Evolutionary conservation across 768 basidiomycete species (phyloP), one percentile per base, ranked within the genome.

Genomic region (Leccinum boreale): DNA sequence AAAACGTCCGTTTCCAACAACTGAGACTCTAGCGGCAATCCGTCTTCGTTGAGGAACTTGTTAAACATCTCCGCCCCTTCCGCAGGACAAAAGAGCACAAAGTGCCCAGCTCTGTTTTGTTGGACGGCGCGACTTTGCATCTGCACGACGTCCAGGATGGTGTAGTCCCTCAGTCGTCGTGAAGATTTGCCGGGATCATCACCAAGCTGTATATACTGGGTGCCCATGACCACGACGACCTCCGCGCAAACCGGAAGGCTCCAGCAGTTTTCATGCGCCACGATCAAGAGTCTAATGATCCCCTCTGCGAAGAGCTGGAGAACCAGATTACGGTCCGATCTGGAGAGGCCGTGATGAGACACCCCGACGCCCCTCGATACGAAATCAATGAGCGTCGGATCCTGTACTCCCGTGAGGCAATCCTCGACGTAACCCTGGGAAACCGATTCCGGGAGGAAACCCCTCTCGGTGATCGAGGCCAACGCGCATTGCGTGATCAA

Each of bases 91-190:
- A 99, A 90, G 48, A 98, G 74, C 66, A 89, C 79, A 75, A 96
- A 94, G 56, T 80, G 79, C 0, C 92, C 89, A 0, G 75, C 62
- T 10, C 77, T 78, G 1, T 78, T 74, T 61, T 86, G 84, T 55
- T 81, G 81, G 12, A 93, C 81, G 4, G 94, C 94, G 31, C 85
- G 83, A 55, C 91, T 85, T 72, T 98, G 95, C 95, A 99, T 98
- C 57, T 85, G 86, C 52, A 90, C 85, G 35, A 99, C 73, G 64
- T 98, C 94, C 19, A 83, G 78, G 36, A 96, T 75, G 0, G 77
- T 76, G 71, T 98, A 98, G 68, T 94, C 93, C 46, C 80, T 80
- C 51, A 96, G 69, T 64, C 89, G 86, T 23, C 89, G 84, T 58
- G 87, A 85, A 9, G 76, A 67, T 14, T 75, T 78, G 54, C 75